Percentiles rank a stretch among this genome's conserved stretches.
Conservation (phyloP, 805 yeast species). For the Kurtzmaniella fragi region DNA sequence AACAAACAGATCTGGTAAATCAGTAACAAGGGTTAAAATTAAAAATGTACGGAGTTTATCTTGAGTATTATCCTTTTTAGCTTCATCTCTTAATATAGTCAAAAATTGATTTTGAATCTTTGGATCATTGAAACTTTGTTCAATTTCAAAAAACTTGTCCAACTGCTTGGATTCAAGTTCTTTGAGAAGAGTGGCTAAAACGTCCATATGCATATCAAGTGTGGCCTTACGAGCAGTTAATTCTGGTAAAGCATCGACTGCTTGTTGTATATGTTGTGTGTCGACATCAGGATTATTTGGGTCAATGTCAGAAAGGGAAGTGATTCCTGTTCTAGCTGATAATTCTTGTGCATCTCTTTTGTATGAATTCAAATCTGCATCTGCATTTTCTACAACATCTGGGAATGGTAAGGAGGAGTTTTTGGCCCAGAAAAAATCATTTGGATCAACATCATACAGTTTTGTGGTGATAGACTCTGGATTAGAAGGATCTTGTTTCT, state of each 20-base stretch:
- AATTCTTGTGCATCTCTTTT: conserved; percentile 85
- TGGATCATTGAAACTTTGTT: conserved; percentile 69
- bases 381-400: conserved; percentile 97
- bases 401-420: conserved; percentile 92
- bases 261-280: conserved; percentile 70
- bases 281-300: conserved; percentile 44
- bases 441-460: conserved; percentile 83
- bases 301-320: conserved; percentile 71
- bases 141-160: conserved; percentile 91
- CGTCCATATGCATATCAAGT: conserved; percentile 96
- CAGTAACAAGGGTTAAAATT: conserved; percentile 59
- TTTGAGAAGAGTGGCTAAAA: conserved; percentile 75
- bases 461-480: conserved; percentile 37
- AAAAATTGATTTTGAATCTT: conserved; percentile 55
- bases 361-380: conserved; percentile 71
- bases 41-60: conserved; percentile 89
- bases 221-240: conserved; percentile 81
- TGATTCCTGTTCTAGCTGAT: conserved; percentile 68
- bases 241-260: conserved; percentile 89
- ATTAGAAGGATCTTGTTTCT: conserved; percentile 21
- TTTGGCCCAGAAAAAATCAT: conserved; percentile 85
- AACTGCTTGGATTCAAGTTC: conserved; percentile 82
- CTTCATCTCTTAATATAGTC: conserved; percentile 47
- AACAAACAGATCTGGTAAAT: conserved; percentile 22
- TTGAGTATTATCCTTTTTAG: conserved; percentile 54